Base-by-base conservation (phyloP, 2,329 filamentous ascomycete species). In the Acephala macrosclerotiorum region DNA sequence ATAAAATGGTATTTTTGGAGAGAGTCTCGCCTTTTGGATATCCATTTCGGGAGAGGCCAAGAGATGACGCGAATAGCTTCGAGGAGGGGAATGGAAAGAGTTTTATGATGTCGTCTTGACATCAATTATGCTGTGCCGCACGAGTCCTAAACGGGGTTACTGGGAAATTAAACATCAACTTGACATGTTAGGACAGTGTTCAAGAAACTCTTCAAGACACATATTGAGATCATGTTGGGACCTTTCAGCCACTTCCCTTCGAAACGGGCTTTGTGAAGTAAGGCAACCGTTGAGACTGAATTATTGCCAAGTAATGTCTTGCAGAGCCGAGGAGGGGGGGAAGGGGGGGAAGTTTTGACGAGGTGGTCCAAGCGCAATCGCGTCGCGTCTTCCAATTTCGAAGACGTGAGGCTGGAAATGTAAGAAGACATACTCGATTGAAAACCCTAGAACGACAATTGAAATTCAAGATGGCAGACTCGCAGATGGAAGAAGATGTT, bases 381-480 rank as follows among this genome's bases (percentile, higher is more conserved):
- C 22, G 49, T 53, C 49, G 49, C 49, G 49, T 53, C 49, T 53
- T 25, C 49, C 49, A 18, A 33, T 18, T 16, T n/a, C 16, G 25
- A 53, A 18, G 25, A 26, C 49, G 49, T 14, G 49, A n/a, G 25
- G 11, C 22, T 14, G n/a, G 22, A 26, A 25, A 49, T 25, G 18
- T 12, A 42, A 5, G 12, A 4, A 14, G 12, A 6, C 18, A 33
- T 29, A 29, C 5, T n/a, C n/a, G 2, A 53, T n/a, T 53, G 18
- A 22, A 49, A n/a, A 22, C 25, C 49, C 14, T 12, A 29, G 25
- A 26, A 29, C 49, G 29, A 49, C 45, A 22, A 49, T 49, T 22
- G n/a, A 49, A 49, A 2, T 12, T n/a, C 22, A 26, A 29, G 18
- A 82, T 82, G 79, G 75, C 75, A 51, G 76, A 78, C 25, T 72